These are phyloP conservation scores for Phytophthora sp. DNA, from an alignment of 352 stramenopile species.

Conservation along the genomic window DNA sequence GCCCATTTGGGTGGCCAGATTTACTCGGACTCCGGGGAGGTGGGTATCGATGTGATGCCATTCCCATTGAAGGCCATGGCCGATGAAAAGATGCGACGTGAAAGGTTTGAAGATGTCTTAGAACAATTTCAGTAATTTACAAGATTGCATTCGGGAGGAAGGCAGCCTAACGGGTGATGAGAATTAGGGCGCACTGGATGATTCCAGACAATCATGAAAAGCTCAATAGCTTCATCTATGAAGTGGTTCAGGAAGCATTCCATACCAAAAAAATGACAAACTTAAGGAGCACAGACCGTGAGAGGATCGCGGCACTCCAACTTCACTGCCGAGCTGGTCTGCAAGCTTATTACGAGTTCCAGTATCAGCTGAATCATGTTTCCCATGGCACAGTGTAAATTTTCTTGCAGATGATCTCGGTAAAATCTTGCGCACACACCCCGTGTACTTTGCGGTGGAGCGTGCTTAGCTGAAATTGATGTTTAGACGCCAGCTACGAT, in stretches of 20 bases:
- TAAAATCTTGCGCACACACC: constrained; percentile 40
- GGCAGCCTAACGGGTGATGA: constrained; percentile 54
- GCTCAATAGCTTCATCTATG: constrained; percentile 75
- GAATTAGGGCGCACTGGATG: constrained; percentile 78
- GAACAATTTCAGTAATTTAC: constrained; percentile 66
- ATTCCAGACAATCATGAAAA: constrained; percentile 81
- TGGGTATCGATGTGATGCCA: constrained; percentile 37
- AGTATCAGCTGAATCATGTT: constrained; percentile 60
- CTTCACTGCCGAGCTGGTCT: constrained; percentile 66
- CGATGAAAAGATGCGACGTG: constrained; percentile 2
- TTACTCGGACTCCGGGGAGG: constrained; percentile 49
- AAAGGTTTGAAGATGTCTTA: constrained; percentile 26
- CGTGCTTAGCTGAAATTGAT: constrained; percentile 56
- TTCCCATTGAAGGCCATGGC: constrained; percentile 32
- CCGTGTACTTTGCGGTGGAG: constrained; percentile 51
- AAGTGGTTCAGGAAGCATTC: constrained; percentile 44
- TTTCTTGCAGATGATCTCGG: constrained; percentile 45
- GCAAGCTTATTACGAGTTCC: constrained; percentile 71
- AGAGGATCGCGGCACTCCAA: constrained; percentile 36
- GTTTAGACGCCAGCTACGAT: constrained; percentile 72
- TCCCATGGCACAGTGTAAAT: constrained; percentile 44
- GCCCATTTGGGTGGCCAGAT: constrained; percentile 65
- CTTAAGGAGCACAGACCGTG: constrained; percentile 10
- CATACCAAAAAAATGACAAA: not conserved
- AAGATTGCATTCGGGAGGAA: constrained; percentile 56